Percentiles rank a stretch among this genome's conserved stretches.
Conservation (phyloP, 2,329 filamentous ascomycete genomes). For the Chalaropsis ovoidea region DNA sequence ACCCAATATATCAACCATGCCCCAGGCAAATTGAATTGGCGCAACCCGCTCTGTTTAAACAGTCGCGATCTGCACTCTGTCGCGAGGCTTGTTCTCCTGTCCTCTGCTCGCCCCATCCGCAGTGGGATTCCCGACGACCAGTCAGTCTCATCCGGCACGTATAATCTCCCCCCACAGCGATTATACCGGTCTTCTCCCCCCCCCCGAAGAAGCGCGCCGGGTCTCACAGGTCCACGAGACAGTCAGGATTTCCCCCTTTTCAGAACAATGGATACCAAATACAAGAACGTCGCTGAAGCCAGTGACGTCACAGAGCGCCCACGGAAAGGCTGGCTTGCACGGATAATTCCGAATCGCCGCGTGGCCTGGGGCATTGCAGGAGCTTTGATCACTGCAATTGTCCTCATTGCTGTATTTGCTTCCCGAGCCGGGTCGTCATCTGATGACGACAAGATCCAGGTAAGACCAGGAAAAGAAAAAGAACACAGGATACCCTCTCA, state of each 20-base stretch:
- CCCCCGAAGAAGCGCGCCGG: not conserved
- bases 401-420: not conserved
- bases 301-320: not conserved
- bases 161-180: not conserved
- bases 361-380: constrained; percentile 3
- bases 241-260: not conserved
- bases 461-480: not conserved
- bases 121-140: not conserved
- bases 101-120: not conserved
- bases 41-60: constrained; percentile 1
- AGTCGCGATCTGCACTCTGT: not conserved
- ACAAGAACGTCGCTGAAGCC: not conserved
- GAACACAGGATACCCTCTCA: not conserved
- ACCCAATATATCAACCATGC: not conserved
- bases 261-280: not conserved
- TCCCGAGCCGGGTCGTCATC: constrained; percentile 4
- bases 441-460: not conserved
- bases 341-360: not conserved
- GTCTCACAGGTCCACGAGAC: not conserved
- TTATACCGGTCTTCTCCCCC: not conserved
- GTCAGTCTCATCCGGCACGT: not conserved
- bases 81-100: not conserved
- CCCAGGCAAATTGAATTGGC: not conserved
- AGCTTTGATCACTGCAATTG: not conserved
- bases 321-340: not conserved